A percentile compares a stretch with the other conserved stretches of the same genome.
These are phyloP conservation scores for Knoxdaviesia proteae DNA, from an alignment of 2,329 filamentous ascomycete species.

Conservation along the genomic window DNA sequence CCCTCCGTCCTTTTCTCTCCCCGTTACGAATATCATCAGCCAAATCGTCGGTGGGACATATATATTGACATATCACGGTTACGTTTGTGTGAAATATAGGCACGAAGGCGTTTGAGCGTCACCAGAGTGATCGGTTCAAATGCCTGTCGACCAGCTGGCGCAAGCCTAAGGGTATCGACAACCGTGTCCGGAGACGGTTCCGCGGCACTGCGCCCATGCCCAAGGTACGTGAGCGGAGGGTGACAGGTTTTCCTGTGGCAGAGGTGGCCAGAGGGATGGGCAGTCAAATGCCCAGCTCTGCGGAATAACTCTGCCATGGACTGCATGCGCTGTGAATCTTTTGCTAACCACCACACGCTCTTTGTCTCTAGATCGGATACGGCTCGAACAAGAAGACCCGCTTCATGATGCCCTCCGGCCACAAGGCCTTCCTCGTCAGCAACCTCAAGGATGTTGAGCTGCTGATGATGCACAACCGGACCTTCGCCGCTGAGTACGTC, in stretches of 20 bases:
- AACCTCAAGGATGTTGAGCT: conserved; percentile 93
- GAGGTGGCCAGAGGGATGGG: background rate
- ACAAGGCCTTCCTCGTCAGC: conserved; percentile 99
- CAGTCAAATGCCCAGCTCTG: too few relatives aligned
- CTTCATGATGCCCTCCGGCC: conserved; percentile 96
- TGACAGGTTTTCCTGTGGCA: background rate
- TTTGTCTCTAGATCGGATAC: conserved; percentile 61
- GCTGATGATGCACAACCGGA: conserved; percentile 98
- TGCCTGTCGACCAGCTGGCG: conserved; percentile 81
- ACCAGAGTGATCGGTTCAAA: conserved; percentile 96
- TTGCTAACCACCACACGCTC: background rate
- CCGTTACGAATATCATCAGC: too few relatives aligned
- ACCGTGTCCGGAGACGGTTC: conserved; percentile 91
- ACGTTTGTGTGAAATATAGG: conserved; percentile 26
- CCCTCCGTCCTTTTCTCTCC: too few relatives aligned
- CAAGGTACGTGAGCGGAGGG: conserved; percentile 49
- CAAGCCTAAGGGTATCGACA: conserved; percentile 99
- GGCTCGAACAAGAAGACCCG: conserved; percentile 99
- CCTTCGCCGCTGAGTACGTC: conserved; percentile 93
- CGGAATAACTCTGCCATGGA: too few relatives aligned
- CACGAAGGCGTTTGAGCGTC: conserved; percentile 87
- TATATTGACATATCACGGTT: too few relatives aligned
- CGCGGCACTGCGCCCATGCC: conserved; percentile 92
- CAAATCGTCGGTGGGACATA: too few relatives aligned
- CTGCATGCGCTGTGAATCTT: too few relatives aligned